These are phyloP conservation scores for Zea mays DNA, from an alignment of 176 grass and related monocot species.

Conservation along the genomic window DNA sequence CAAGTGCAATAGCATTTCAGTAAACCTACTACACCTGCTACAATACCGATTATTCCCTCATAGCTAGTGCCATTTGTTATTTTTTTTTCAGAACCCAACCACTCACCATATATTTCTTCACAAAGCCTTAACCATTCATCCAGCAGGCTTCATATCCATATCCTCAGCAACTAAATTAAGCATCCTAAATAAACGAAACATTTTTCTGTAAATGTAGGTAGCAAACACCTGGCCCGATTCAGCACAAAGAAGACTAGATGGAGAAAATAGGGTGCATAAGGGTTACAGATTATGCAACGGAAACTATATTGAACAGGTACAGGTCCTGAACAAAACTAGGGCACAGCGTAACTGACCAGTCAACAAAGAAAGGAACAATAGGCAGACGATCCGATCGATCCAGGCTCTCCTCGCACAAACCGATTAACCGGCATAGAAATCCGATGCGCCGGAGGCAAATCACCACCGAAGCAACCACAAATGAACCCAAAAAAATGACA, in stretches of 20 bases:
- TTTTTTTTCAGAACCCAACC: not conserved
- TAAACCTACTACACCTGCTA: not conserved
- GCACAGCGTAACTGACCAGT: not conserved
- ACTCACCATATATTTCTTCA: not conserved
- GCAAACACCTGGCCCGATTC: not conserved
- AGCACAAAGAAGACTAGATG: not conserved
- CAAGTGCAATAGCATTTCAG: constrained; percentile 7
- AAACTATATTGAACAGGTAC: not conserved
- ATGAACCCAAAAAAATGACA: not conserved
- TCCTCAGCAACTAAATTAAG: no score
- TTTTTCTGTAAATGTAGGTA: no score
- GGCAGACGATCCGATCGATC: not conserved
- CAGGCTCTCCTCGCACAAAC: not conserved
- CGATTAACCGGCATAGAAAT: not conserved
- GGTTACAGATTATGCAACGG: not conserved
- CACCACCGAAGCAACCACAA: not conserved
- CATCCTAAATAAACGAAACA: no score
- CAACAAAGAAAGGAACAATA: not conserved
- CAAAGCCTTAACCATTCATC: not conserved
- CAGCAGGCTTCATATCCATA: no score
- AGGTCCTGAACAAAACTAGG: not conserved
- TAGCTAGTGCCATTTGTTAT: not conserved
- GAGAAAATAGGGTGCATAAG: not conserved
- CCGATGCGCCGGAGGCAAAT: not conserved
- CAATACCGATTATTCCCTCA: not conserved